Base-by-base conservation (phyloP, 495 filamentous ascomycete genomes). In the Xylaria acuta region DNA sequence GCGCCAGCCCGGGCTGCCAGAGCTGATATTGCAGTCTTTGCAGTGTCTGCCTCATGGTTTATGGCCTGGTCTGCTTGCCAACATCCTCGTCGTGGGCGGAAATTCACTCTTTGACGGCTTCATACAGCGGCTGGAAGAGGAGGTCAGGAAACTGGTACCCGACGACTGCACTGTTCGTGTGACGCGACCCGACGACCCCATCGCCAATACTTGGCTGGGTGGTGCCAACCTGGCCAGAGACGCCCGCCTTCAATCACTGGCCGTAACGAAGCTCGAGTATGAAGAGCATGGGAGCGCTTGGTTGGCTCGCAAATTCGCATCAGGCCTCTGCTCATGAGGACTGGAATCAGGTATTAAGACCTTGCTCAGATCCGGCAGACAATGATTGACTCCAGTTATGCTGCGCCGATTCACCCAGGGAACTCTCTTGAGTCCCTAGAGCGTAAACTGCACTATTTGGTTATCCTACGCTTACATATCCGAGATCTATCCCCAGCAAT, bases 51-150 rank as follows among this genome's bases (percentile, higher is more conserved):
- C 96, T 1, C 82, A 90, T 16, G 93, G 90, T 0, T 78, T 97
- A 32, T 92, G 94, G 85, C 90, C 92, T 22, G 88, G 90, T 0
- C 88, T 97, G 74, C 81, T 98, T 56, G 91, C 93, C 11, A 98
- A 99, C 75, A 90, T 98, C 40, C 78, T 98, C 18, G 90, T 97
- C 9, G 92, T 97, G 3, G 97, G 96, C 1, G 97, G 96, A 8
- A 98, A 95, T 81, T 83, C 90, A 0, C 83, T 90, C 51, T 88
- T 97, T 27, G 86, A 90, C 6, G 94, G 94, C 0, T 97, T 98
- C 73, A 88, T 94, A 79, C 88, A 93, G 75, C 86, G 97, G 75
- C 79, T 99, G 81, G 91, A 95, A 78, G 87, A 85, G 1, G 95
- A 97, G 74, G 83, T 97, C 22, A 86, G 92, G 47, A 86, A 91